Conservation (phyloP, 192 early-diverging fungal species). For the Kickxella alabastrina region DNA sequence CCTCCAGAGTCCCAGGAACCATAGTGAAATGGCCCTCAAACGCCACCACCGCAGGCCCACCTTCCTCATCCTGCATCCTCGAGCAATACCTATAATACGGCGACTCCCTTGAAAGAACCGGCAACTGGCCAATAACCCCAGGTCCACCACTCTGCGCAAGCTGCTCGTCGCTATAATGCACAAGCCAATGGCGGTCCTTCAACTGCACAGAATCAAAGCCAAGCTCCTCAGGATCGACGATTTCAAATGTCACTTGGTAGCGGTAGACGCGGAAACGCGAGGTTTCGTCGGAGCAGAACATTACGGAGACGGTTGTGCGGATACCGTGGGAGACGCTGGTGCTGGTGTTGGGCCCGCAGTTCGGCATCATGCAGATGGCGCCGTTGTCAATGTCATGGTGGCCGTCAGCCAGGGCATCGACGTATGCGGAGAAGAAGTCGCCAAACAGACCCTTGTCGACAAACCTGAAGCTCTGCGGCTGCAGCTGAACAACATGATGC, state of each 20-base stretch:
- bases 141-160: conserved; percentile 13
- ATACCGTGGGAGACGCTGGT: conserved; percentile 28
- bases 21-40: conserved; percentile 37
- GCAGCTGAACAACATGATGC: conserved; percentile 46
- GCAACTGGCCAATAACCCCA: conserved; percentile 39
- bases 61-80: conserved; percentile 28
- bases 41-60: conserved; percentile 13
- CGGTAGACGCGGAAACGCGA: conserved; percentile 27
- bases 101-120: conserved; percentile 11
- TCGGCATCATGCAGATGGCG: conserved; percentile 39
- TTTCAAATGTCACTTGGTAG: conserved; percentile 41
- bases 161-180: conserved; percentile 19
- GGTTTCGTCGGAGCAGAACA: conserved; percentile 46
- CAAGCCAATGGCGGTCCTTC: conserved; percentile 30
- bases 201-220: conserved; percentile 25
- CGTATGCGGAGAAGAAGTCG: conserved; percentile 27
- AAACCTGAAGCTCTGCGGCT: conserved; percentile 30
- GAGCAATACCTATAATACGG: conserved; percentile 41
- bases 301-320: conserved; percentile 31
- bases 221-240: conserved; percentile 15
- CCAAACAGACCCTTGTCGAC: conserved; percentile 42
- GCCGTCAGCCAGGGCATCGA: conserved; percentile 23
- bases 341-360: conserved; percentile 23
- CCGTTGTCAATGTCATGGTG: conserved; percentile 17
- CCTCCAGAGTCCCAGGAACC: conserved; percentile 42